Base-by-base conservation (phyloP, 2,329 filamentous ascomycete genomes). In the Nakataea oryzae region DNA sequence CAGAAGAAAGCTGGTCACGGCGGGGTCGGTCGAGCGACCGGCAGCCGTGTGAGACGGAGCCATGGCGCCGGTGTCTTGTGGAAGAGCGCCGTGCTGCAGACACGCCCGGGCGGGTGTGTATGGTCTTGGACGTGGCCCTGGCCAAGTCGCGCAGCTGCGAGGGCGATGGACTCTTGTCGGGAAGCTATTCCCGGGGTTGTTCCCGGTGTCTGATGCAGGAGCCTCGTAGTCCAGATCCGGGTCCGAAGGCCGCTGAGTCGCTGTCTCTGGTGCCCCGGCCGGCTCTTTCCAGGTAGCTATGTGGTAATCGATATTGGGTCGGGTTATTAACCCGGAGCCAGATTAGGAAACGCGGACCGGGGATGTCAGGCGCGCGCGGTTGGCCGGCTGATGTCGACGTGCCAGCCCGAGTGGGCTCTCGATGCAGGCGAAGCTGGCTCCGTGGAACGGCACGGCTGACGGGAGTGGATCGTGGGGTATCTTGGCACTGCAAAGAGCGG, bases 1-100 rank as follows among this genome's bases (percentile, higher is more conserved):
- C 67, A 92, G 77, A 64, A 91, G 79, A 69, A 88, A 85, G 41
- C 83, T 86, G 2, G 84, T 87, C 14, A 79, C 82, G 63, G 78
- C 72, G 63, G 66, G 58, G 24, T 59, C 58, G 11, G 58, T 59
- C 9, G 58, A 41, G 30, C 57, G 62, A 63, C 50, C 2, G 17
- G 13, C 30, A 27, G 65, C 56, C 58, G 63, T 65, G 60, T 67
- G 64, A 62, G 65, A 66, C 64, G 67, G 62, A 60, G 67, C 64
- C 69, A 71, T 70, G 62, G 50, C 59, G 26, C 28, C 26, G 56
- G 28, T 11, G 26, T 9, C 30, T 9, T 58, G 12, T 27, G 27
- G 17, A 14, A 21, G n/a, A 12, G 6, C 17, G 27, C 55, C 56
- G 26, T 50, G 41, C 41, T 50, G 41, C 17, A 6, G 41, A 21